phyloP scores from a whole-genome alignment of 2,329 filamentous ascomycete species.

The Fusarium setosum region DNA sequence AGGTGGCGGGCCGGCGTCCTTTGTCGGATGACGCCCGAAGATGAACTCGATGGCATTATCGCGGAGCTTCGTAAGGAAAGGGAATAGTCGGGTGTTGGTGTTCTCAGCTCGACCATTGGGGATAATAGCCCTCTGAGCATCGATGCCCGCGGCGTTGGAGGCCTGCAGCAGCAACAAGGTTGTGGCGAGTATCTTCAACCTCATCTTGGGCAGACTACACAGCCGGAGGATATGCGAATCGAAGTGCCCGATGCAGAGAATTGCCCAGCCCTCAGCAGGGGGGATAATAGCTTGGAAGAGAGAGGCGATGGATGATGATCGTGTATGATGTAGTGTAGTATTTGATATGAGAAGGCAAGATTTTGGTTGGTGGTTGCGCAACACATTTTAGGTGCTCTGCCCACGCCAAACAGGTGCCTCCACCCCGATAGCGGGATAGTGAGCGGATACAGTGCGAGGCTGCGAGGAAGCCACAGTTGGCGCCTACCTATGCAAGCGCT shows the following conservation, averaged over 20 bases:
- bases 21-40: slow-evolving; percentile 58
- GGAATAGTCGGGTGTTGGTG: slow-evolving; percentile 51
- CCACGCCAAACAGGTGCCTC: background rate
- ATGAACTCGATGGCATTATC: slow-evolving; percentile 62
- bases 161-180: slow-evolving; percentile 42
- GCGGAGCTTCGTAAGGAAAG: slow-evolving; percentile 62
- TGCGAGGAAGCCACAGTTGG: background rate
- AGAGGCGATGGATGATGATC: slow-evolving; percentile 9
- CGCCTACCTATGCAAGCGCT: background rate
- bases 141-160: slow-evolving; percentile 46
- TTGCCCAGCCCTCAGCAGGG: slow-evolving; percentile 8
- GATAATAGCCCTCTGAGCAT: slow-evolving; percentile 35
- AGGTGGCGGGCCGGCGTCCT: slow-evolving; percentile 38
- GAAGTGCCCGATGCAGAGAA: background rate
- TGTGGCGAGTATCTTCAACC: slow-evolving; percentile 41
- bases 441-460: slow-evolving; percentile 3
- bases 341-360: slow-evolving; percentile 13
- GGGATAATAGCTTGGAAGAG: background rate
- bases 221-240: slow-evolving; percentile 1
- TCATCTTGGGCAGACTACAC: slow-evolving; percentile 28
- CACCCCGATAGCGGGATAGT: background rate
- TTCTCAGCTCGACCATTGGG: slow-evolving; percentile 27
- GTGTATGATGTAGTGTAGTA: slow-evolving; percentile 25
- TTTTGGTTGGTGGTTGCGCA: slow-evolving; percentile 12
- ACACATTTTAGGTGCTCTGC: no score